Evolutionary conservation across 1,139 yeast species (phyloP).

Genomic region (Blastobotrys ciferrii): DNA sequence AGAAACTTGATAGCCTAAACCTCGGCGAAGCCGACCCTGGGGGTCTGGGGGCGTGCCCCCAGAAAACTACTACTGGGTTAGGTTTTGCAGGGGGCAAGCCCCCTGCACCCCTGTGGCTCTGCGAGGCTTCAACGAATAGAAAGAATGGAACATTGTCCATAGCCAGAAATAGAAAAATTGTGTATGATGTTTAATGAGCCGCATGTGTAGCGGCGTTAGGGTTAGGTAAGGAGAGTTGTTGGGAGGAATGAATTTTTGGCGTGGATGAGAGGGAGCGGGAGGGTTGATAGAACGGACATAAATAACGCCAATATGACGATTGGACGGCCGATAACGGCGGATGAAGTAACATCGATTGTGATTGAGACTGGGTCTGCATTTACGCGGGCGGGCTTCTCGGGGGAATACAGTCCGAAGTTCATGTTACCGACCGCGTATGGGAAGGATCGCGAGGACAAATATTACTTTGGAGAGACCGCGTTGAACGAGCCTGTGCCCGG

Average conservation of each 20-base stretch:
- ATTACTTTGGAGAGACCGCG: conserved; percentile 36
- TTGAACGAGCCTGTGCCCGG: conserved; percentile 36
- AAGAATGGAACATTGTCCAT: no score
- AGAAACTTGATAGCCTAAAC: no score
- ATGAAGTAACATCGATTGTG: conserved; percentile 75
- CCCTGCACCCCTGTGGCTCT: no score
- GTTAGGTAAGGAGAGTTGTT: no score
- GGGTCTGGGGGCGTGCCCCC: no score
- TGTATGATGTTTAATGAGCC: no score
- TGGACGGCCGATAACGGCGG: conserved; percentile 23
- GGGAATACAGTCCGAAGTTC: conserved; percentile 82
- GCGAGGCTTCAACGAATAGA: no score
- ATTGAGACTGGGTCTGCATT: conserved; percentile 85
- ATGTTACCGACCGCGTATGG: conserved; percentile 62
- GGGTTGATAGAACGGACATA: neutral
- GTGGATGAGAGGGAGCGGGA: neutral
- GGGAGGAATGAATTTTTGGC: neutral
- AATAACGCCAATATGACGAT: neutral
- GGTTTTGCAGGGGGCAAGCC: no score
- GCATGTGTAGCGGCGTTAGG: no score
- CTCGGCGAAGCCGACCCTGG: no score
- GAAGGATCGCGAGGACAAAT: conserved; percentile 25
- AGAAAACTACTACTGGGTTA: no score
- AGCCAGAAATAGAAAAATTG: no score
- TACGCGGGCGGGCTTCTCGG: conserved; percentile 90